phyloP scores from a whole-genome alignment of 768 basidiomycete genomes.

The Tricholoma hemisulphureum region DNA sequence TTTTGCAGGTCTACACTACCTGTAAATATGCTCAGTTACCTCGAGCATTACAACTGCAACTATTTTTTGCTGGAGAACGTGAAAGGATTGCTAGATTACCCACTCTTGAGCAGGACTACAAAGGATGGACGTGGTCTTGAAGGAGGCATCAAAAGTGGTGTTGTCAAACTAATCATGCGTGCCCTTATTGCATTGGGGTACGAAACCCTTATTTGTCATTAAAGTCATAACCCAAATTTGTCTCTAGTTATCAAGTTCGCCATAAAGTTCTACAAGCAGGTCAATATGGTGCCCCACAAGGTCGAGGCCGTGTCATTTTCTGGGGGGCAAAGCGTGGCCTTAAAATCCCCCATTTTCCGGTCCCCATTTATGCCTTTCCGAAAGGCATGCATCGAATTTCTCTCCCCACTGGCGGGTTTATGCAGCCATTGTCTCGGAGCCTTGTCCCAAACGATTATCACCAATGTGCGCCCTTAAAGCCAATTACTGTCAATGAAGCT shows the following conservation, averaged over 20 bases:
- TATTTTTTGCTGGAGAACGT: slow-evolving; percentile 79
- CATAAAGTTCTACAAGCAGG: slow-evolving; percentile 67
- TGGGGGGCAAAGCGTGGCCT: slow-evolving; percentile 60
- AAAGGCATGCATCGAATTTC: slow-evolving; percentile 30
- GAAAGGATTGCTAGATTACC: slow-evolving; percentile 53
- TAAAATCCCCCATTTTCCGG: slow-evolving; percentile 58
- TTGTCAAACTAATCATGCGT: slow-evolving; percentile 66
- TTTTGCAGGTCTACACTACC: slow-evolving; percentile 54
- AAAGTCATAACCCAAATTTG: not conserved
- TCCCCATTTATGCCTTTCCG: slow-evolving; percentile 57
- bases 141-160: slow-evolving; percentile 49
- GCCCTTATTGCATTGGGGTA: slow-evolving; percentile 64
- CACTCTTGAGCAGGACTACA: slow-evolving; percentile 38
- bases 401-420: slow-evolving; percentile 43
- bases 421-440: slow-evolving; percentile 46
- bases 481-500: slow-evolving; percentile 63
- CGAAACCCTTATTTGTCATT: slow-evolving; percentile 14
- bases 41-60: slow-evolving; percentile 59
- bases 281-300: slow-evolving; percentile 72
- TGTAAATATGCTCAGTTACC: slow-evolving; percentile 69
- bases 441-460: slow-evolving; percentile 37
- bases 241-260: slow-evolving; percentile 63
- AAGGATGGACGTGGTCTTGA: slow-evolving; percentile 27
- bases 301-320: slow-evolving; percentile 65
- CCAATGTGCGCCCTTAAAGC: slow-evolving; percentile 58